phyloP scores from a whole-genome alignment of 2,329 filamentous ascomycete genomes.

The Aspergillus novofumigatus region DNA sequence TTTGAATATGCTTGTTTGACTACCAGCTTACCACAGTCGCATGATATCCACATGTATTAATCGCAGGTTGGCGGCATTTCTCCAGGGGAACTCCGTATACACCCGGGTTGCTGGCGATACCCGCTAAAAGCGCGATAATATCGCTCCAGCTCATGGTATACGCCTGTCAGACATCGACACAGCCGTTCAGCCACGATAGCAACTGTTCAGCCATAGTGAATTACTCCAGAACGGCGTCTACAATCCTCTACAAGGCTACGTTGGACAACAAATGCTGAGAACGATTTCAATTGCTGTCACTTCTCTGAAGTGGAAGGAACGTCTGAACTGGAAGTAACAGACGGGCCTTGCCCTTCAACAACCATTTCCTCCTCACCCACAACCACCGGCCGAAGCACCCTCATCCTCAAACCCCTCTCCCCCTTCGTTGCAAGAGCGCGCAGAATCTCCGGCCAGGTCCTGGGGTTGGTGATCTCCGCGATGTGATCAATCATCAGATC shows the following conservation, averaged over 20 bases:
- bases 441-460: background rate
- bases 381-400: no score
- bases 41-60: background rate
- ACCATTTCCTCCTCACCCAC: no score
- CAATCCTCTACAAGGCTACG: no score
- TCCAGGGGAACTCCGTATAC: background rate
- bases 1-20: no score
- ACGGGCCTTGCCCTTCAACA: no score
- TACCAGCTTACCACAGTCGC: no score
- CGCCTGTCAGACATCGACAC: background rate
- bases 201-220: no score
- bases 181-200: background rate
- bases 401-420: background rate
- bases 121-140: background rate
- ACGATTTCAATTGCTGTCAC: no score
- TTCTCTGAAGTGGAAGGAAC: no score
- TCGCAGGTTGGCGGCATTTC: background rate
- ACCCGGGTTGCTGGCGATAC: background rate
- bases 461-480: background rate
- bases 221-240: no score
- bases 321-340: no score
- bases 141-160: background rate
- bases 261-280: no score
- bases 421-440: background rate
- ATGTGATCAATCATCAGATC: background rate